Base-by-base conservation (phyloP, 176 grass and related monocot genomes). In the Neostapfia colusana region DNA sequence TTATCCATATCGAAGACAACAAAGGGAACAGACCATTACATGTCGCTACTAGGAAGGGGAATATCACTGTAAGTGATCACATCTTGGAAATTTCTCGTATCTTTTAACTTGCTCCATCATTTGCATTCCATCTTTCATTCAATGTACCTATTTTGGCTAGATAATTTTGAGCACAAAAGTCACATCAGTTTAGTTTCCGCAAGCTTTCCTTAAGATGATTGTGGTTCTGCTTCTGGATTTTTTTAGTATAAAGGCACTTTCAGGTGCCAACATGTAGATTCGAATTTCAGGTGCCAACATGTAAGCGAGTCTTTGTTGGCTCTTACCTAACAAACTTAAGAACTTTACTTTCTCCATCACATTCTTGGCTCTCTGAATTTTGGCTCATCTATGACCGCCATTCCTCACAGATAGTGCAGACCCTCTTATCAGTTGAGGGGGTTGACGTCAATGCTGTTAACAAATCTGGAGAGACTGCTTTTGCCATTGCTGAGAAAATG, bases 11-110 rank as follows among this genome's bases (percentile, higher is more conserved):
- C 9, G 94, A 91, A 79, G 91, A 97, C 68, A 91, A 93, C 48
- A 91, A 97, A 79, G 89, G 84, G 69, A 97, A 97, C 74, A 85
- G 80, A 60, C 91, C 94, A 62, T 76, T 97, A 70, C 94, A 97
- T 81, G 86, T 93, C 18, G 94, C 89, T 27, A 88, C 91, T 74
- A 77, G 91, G 74, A 97, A 97, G 76, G 88, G 86, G n/a, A 97
- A 93, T 76, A 75, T 72, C 70, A 76, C 75, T 80, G 94, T 89
- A 85, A 67, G 84, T 55, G 51, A 54, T 9, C 7, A 54, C 51
- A 54, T 54, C 18, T 54, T 54, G 20, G 18, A 54, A 54, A 0
- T n/a, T 21, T 53, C 6, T 49, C 46, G 20, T 53, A 8, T 53
- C 49, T 7, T 53, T 49, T 43, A n/a, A 43, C 41, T 17, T 48